These are phyloP conservation scores for Fusarium phyllophilum DNA, from an alignment of 2,329 filamentous ascomycete species.

Conservation along the genomic window DNA sequence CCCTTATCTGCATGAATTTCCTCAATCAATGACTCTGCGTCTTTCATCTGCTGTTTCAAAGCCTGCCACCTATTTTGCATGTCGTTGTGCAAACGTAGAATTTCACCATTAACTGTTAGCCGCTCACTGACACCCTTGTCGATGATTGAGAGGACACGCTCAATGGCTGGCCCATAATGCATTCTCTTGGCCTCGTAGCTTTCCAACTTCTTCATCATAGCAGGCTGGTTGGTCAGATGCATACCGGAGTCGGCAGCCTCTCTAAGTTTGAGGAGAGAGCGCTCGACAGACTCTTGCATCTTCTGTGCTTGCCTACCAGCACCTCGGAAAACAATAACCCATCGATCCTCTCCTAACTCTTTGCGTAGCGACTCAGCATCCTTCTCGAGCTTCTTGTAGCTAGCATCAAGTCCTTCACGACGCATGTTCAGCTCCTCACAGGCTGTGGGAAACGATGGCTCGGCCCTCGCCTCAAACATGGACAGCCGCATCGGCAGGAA, in stretches of 20 bases:
- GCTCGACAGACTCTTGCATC: constrained; percentile 95
- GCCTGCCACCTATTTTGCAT: constrained; percentile 84
- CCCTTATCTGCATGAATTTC: constrained; percentile 74
- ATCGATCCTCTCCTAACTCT: constrained; percentile 93
- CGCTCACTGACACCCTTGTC: constrained; percentile 95
- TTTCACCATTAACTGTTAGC: constrained; percentile 96
- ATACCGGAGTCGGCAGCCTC: constrained; percentile 81
- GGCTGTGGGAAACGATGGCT: constrained; percentile 84
- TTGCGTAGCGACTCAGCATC: constrained; percentile 90
- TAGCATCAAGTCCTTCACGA: constrained; percentile 78
- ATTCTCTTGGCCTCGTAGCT: constrained; percentile 94
- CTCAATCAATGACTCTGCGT: constrained; percentile 79
- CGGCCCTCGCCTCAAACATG: constrained; percentile 83
- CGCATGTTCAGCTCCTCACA: constrained; percentile 88
- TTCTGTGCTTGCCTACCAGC: constrained; percentile 92
- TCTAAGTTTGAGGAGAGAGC: constrained; percentile 83
- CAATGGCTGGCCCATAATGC: constrained; percentile 93
- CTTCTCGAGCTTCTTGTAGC: constrained; percentile 86
- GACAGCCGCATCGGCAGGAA: constrained; percentile 95
- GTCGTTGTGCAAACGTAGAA: constrained; percentile 85
- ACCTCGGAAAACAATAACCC: constrained; percentile 94
- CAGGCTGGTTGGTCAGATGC: constrained; percentile 76
- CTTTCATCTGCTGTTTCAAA: constrained; percentile 78
- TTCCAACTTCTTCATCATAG: constrained; percentile 84
- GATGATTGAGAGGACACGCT: constrained; percentile 89